phyloP scores from a whole-genome alignment of 805 yeast species.

The Myxozyma neglecta region DNA sequence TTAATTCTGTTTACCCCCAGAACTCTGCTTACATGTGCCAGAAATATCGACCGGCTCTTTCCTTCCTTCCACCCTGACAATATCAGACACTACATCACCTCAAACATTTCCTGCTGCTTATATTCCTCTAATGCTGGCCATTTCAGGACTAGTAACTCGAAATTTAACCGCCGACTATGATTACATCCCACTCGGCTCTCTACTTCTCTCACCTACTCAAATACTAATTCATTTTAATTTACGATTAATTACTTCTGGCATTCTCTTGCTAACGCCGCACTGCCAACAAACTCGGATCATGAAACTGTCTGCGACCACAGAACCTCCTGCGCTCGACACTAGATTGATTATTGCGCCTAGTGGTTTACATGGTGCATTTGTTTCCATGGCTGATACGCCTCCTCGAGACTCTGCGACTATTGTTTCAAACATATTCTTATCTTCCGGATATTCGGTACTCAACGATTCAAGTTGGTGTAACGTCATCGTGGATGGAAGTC shows the following conservation, averaged over 20 bases:
- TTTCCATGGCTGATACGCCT: constrained; percentile 9
- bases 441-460: constrained; percentile 23
- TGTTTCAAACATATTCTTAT: constrained; percentile 8
- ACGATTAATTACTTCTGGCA: constrained; percentile 27
- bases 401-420: constrained; percentile 27
- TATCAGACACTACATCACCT: constrained; percentile 16
- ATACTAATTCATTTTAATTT: constrained; percentile 12
- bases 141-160: constrained; percentile 22
- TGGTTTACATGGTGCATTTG: constrained; percentile 19
- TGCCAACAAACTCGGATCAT: constrained; percentile 10
- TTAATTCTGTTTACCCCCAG: neutral
- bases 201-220: constrained; percentile 20
- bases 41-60: constrained; percentile 32
- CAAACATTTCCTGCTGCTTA: constrained; percentile 30
- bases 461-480: constrained; percentile 24
- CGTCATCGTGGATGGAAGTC: constrained; percentile 18
- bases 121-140: constrained; percentile 28
- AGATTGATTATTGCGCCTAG: constrained; percentile 25
- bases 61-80: constrained; percentile 26
- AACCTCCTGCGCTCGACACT: constrained; percentile 5
- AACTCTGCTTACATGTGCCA: neutral
- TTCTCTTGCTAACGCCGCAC: constrained; percentile 22
- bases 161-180: constrained; percentile 21
- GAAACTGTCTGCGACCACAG: constrained; percentile 6
- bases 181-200: constrained; percentile 28